These are phyloP conservation scores for Trichoderma asperelloides DNA, from an alignment of 495 filamentous ascomycete genomes.

Conservation along the genomic window DNA sequence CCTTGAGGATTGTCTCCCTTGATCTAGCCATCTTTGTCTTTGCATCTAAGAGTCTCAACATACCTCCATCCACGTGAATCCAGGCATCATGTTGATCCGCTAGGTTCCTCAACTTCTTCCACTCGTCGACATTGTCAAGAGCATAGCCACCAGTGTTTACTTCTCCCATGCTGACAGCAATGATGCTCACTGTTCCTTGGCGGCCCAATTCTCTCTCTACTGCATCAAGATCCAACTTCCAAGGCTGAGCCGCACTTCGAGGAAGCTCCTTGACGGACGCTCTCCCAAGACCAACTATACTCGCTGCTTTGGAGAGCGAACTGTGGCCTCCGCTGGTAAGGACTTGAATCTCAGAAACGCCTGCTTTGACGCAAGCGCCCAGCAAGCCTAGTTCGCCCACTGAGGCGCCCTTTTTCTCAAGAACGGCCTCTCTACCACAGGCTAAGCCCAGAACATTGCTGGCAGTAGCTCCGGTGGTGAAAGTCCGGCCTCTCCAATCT, in stretches of 20 bases:
- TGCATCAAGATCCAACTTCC: conserved; percentile 57
- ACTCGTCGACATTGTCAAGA: conserved; percentile 46
- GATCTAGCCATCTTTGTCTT: no score
- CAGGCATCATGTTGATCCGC: conserved; percentile 71
- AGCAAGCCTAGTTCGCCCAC: conserved; percentile 64
- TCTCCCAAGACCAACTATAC: conserved; percentile 72
- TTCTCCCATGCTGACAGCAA: conserved; percentile 75
- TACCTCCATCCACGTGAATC: conserved; percentile 81
- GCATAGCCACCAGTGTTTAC: conserved; percentile 88
- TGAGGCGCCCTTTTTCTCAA: conserved; percentile 35
- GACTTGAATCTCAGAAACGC: conserved; percentile 60
- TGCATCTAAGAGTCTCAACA: conserved; percentile 11
- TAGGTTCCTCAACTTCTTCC: conserved; percentile 54
- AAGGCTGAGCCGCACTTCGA: conserved; percentile 41
- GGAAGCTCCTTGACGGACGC: conserved; percentile 52
- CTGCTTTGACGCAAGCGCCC: conserved; percentile 52
- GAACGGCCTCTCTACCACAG: conserved; percentile 60
- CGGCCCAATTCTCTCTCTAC: conserved; percentile 40
- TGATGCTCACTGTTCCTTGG: conserved; percentile 53
- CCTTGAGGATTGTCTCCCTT: neutral
- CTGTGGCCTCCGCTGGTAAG: conserved; percentile 78
- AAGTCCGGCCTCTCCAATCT: conserved; percentile 53
- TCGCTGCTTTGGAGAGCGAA: conserved; percentile 72
- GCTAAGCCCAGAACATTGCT: conserved; percentile 78
- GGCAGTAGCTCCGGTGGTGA: conserved; percentile 85